A percentile compares a stretch with the other conserved stretches of the same genome.
These are phyloP conservation scores for Arxiozyma heterogenica DNA, from an alignment of 1,139 yeast species.

Conservation along the genomic window DNA sequence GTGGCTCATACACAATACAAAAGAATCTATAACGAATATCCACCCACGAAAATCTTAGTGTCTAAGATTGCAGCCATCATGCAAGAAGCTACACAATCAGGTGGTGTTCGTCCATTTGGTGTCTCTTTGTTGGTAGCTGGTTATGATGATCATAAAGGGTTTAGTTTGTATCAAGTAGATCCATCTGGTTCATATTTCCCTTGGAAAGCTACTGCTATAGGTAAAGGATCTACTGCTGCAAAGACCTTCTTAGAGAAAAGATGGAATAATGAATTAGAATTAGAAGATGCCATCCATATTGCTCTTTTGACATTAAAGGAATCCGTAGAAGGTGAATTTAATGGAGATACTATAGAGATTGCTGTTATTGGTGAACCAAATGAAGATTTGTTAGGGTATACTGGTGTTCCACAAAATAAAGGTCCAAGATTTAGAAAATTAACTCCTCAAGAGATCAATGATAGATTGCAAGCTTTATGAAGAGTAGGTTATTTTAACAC, in stretches of 20 bases:
- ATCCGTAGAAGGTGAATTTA: conserved; percentile 95
- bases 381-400: conserved; percentile 72
- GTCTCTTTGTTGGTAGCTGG: conserved; percentile 93
- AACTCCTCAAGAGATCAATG: conserved; percentile 85
- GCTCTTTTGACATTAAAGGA: conserved; percentile 91
- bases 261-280: conserved; percentile 93
- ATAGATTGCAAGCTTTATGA: conserved; percentile 83
- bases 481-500: neutral
- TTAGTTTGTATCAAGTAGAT: conserved; percentile 89
- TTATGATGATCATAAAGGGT: conserved; percentile 72
- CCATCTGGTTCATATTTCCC: conserved; percentile 98
- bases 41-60: conserved; percentile 90
- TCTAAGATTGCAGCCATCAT: conserved; percentile 92
- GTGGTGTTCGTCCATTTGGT: conserved; percentile 56
- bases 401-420: conserved; percentile 61
- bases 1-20: conserved; percentile 89
- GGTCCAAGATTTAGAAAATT: conserved; percentile 89
- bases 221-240: conserved; percentile 88
- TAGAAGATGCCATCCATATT: conserved; percentile 97
- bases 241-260: conserved; percentile 95
- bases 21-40: conserved; percentile 89
- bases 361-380: conserved; percentile 80
- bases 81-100: conserved; percentile 98
- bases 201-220: conserved; percentile 99
- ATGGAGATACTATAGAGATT: conserved; percentile 91